Evolutionary conservation across 2,329 filamentous ascomycete genomes (phyloP).

Genomic region (Aspergillus sp.): DNA sequence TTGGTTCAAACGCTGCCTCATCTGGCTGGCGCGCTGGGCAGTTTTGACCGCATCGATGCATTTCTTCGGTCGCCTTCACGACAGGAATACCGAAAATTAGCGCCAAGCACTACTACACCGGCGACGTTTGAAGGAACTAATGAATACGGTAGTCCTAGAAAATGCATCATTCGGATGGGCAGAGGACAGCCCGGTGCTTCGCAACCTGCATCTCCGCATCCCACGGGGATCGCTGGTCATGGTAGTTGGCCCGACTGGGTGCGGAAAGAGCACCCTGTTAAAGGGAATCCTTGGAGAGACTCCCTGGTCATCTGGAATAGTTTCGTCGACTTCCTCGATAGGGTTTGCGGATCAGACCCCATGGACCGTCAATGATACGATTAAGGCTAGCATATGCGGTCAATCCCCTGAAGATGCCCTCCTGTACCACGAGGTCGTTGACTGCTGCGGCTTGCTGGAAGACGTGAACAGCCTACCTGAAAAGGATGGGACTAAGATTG

Average conservation of each 20-base stretch:
- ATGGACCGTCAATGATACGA: background rate
- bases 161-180: background rate
- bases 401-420: background rate
- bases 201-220: background rate
- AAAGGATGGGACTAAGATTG: background rate
- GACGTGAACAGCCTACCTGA: background rate
- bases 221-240: conserved; percentile 14
- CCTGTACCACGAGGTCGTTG: background rate
- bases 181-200: background rate
- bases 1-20: background rate
- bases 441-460: background rate
- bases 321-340: background rate
- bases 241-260: conserved; percentile 47
- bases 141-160: background rate
- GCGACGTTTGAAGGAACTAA: background rate
- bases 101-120: too few relatives aligned
- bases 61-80: background rate
- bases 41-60: background rate
- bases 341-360: background rate
- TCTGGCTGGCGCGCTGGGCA: background rate
- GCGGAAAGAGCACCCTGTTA: conserved; percentile 29
- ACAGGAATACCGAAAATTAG: background rate
- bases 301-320: background rate
- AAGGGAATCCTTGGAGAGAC: background rate
- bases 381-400: background rate